A percentile compares a stretch with the other conserved stretches of the same genome.
Conservation (phyloP, 192 early-diverging fungal species). For the Dimargaris verticillata region DNA sequence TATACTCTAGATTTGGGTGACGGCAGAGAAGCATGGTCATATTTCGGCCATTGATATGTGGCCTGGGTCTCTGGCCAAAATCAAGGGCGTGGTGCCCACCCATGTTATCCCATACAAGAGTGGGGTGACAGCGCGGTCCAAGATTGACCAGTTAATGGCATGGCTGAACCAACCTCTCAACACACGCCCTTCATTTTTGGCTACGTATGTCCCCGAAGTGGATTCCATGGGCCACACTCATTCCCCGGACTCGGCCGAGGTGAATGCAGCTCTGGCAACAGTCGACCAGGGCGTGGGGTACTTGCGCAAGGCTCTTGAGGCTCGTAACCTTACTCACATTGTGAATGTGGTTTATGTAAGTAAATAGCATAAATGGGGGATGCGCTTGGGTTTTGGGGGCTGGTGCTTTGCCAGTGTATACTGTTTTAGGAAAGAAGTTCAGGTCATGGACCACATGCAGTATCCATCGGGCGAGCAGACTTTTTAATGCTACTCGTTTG, state of each 20-base stretch:
- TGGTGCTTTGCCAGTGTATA: too few relatives aligned
- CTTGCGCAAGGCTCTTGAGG: slow-evolving; percentile 34
- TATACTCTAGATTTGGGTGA: slow-evolving; percentile 93
- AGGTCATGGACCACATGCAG: too few relatives aligned
- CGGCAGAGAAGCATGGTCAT: slow-evolving; percentile 53
- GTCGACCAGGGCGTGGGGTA: slow-evolving; percentile 45
- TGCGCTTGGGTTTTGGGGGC: too few relatives aligned
- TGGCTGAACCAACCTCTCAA: slow-evolving; percentile 68
- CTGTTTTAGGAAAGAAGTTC: too few relatives aligned
- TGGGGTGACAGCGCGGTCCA: slow-evolving; percentile 25
- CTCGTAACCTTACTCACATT: slow-evolving; percentile 36
- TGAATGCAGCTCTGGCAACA: slow-evolving; percentile 33
- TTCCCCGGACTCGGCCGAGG: slow-evolving; percentile 46
- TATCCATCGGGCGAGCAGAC: too few relatives aligned
- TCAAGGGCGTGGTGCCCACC: slow-evolving; percentile 37
- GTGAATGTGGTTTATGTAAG: slow-evolving; percentile 34
- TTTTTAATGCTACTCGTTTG: too few relatives aligned
- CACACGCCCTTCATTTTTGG: slow-evolving; percentile 53
- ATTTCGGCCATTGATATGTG: slow-evolving; percentile 71
- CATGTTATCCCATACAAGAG: slow-evolving; percentile 40
- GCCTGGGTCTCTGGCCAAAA: slow-evolving; percentile 54
- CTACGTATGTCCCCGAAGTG: slow-evolving; percentile 65
- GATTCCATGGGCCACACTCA: slow-evolving; percentile 58
- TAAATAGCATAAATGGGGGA: too few relatives aligned
- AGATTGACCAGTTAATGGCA: slow-evolving; percentile 38